A percentile compares a stretch with the other conserved stretches of the same genome.
These are phyloP conservation scores for Chloris gayana DNA, from an alignment of 176 grass and related monocot genomes.

Conservation along the genomic window DNA sequence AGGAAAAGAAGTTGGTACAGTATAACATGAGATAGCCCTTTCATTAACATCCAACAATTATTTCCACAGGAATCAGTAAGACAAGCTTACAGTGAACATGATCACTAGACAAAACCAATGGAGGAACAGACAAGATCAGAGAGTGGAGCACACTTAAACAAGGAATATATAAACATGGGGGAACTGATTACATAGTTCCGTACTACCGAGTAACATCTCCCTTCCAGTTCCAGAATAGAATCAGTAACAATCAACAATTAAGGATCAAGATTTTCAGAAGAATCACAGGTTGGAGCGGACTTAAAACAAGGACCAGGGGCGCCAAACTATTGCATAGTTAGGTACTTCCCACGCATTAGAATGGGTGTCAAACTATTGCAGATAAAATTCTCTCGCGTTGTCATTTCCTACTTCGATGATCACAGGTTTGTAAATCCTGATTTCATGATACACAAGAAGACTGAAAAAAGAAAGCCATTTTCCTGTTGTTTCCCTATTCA, in stretches of 20 bases:
- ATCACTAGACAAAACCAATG: not conserved
- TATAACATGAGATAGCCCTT: not conserved
- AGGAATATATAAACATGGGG: not conserved
- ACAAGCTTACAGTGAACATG: not conserved
- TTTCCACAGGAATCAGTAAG: not conserved
- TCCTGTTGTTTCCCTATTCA: slow-evolving; percentile 17
- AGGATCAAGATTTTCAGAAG: no score
- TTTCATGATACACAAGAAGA: not conserved
- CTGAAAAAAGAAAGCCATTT: not conserved
- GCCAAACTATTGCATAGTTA: slow-evolving; percentile 9
- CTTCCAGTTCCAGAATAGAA: no score
- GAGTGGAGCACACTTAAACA: not conserved
- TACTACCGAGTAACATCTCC: no score
- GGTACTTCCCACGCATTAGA: no score
- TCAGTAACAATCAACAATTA: no score
- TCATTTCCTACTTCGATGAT: slow-evolving; percentile 8
- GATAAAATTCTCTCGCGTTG: not conserved
- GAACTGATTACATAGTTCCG: not conserved
- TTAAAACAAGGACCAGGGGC: no score
- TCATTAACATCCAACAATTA: not conserved
- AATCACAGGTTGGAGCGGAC: no score
- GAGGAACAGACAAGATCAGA: not conserved
- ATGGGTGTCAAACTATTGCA: slow-evolving; percentile 7
- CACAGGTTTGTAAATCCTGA: not conserved
- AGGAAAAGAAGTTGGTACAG: no score